A percentile compares a stretch with the other conserved stretches of the same genome.
Conservation (phyloP, 768 basidiomycete genomes). For the Pleurotus djamor region DNA sequence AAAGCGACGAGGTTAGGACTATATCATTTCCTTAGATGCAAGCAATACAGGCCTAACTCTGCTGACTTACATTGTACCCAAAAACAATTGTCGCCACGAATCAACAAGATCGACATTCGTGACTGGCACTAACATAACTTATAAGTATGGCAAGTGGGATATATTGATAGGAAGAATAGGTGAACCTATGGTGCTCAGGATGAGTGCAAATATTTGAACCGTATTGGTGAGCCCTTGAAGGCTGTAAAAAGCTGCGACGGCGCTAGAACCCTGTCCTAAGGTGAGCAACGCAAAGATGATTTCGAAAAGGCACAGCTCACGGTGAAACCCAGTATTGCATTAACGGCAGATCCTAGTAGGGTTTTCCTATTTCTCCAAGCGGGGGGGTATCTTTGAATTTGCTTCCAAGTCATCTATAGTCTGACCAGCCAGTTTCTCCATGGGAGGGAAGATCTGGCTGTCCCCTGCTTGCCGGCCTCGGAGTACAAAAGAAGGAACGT, state of each 20-base stretch:
- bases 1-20: constrained; percentile 76
- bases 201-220: constrained; percentile 68
- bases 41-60: not conserved
- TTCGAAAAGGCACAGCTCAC: constrained; percentile 31
- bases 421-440: constrained; percentile 50
- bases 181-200: constrained; percentile 64
- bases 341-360: constrained; percentile 45
- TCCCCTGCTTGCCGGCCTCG: constrained; percentile 12
- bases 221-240: constrained; percentile 68
- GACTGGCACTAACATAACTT: constrained; percentile 31
- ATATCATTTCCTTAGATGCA: constrained; percentile 5
- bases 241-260: constrained; percentile 66
- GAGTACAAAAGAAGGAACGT: constrained; percentile 38
- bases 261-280: constrained; percentile 59
- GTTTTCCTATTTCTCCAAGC: constrained; percentile 54
- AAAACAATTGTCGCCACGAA: constrained; percentile 57
- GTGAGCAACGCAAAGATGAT: not conserved
- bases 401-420: constrained; percentile 60
- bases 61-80: constrained; percentile 61
- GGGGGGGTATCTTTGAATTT: constrained; percentile 47
- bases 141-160: not conserved
- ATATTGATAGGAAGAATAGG: constrained; percentile 3
- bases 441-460: constrained; percentile 55
- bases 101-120: constrained; percentile 32
- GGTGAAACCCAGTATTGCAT: constrained; percentile 48